Conservation (phyloP, 192 early-diverging fungal genomes). For the Endogone sp. region DNA sequence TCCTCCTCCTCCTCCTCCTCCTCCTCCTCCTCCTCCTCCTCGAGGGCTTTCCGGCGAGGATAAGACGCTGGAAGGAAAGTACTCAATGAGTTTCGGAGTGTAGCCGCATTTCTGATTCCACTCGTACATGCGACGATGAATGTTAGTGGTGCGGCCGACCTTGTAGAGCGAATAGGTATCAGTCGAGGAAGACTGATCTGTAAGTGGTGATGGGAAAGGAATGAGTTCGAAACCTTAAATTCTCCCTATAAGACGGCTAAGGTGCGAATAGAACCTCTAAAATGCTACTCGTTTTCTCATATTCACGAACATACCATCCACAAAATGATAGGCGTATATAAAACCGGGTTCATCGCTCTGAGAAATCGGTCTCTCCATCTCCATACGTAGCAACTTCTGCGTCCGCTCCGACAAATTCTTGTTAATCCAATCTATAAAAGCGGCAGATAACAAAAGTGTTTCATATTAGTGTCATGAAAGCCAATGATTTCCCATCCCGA, state of each 20-base stretch:
- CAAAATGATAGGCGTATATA: constrained; percentile 41
- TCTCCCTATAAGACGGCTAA: no score
- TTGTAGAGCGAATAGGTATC: constrained; percentile 36
- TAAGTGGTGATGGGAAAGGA: no score
- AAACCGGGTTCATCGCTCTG: constrained; percentile 39
- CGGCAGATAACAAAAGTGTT: no score
- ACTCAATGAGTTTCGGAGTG: constrained; percentile 35
- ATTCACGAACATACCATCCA: not conserved
- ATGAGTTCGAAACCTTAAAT: no score
- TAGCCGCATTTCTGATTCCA: constrained; percentile 44
- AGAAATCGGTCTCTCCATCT: constrained; percentile 40
- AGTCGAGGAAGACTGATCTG: constrained; percentile 14
- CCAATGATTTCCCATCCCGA: no score
- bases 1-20: constrained; percentile 10
- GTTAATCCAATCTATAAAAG: constrained; percentile 1
- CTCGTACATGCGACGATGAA: constrained; percentile 38
- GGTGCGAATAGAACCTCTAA: not conserved
- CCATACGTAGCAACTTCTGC: constrained; percentile 27
- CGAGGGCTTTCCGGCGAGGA: constrained; percentile 19
- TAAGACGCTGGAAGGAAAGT: constrained; percentile 27
- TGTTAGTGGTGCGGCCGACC: constrained; percentile 41
- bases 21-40: constrained; percentile 22
- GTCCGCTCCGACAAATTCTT: constrained; percentile 21
- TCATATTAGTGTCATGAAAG: no score
- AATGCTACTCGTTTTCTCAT: not conserved